Evolutionary conservation across 306 rosid species (phyloP).

Genomic region (Sindora glabra): DNA sequence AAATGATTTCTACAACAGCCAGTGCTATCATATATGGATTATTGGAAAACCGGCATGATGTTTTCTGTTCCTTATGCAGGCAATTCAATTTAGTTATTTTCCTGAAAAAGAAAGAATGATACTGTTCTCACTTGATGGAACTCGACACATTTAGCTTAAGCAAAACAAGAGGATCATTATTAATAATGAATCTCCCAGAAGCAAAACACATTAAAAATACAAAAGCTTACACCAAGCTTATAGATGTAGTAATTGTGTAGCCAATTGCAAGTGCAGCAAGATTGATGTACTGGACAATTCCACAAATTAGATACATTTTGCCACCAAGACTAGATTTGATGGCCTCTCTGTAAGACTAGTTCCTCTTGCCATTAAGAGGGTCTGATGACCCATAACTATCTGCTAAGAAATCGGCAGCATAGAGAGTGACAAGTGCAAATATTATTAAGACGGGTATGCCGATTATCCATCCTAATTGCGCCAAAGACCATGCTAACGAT

Average conservation of each 20-base stretch:
- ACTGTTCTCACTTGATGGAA: too few relatives aligned
- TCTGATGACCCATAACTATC: constrained; percentile 37
- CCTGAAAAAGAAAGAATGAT: too few relatives aligned
- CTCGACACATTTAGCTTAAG: too few relatives aligned
- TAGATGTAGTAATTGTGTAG: constrained; percentile 31
- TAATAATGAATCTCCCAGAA: too few relatives aligned
- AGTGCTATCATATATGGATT: constrained; percentile 51
- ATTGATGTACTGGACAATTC: constrained; percentile 12
- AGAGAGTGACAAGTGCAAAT: constrained; percentile 25
- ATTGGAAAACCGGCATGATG: constrained; percentile 32
- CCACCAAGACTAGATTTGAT: constrained; percentile 27
- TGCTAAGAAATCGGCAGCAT: constrained; percentile 23
- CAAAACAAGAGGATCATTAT: neutral
- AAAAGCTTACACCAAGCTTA: constrained; percentile 13
- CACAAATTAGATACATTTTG: constrained; percentile 13
- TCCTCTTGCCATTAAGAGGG: constrained; percentile 24
- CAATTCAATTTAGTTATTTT: constrained; percentile 40
- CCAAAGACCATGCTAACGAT: constrained; percentile 27
- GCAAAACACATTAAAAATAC: too few relatives aligned
- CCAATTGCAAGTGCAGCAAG: constrained; percentile 24
- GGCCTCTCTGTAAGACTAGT: constrained; percentile 33
- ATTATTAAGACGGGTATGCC: neutral
- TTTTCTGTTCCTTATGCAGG: constrained; percentile 17
- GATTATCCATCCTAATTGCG: constrained; percentile 31
- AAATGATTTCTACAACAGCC: constrained; percentile 36